These are phyloP conservation scores for Penicillium arizonense DNA, from an alignment of 495 filamentous ascomycete genomes.

Conservation along the genomic window DNA sequence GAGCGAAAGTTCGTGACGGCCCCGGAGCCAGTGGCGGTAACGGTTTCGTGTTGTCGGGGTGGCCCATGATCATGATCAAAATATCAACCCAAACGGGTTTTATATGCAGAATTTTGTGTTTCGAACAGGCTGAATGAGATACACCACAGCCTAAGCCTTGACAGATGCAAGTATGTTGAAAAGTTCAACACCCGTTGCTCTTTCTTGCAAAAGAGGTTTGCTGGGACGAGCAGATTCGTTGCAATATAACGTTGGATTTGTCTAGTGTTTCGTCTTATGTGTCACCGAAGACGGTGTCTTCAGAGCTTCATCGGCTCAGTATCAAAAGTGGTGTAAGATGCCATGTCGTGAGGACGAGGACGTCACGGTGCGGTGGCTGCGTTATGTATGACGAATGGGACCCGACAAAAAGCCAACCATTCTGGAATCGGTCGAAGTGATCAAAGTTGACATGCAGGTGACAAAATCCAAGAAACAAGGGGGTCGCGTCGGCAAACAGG, in stretches of 20 bases:
- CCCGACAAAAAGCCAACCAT: not conserved
- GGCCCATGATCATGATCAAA: slow-evolving; percentile 20
- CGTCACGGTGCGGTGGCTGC: slow-evolving; percentile 1
- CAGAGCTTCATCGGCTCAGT: not conserved
- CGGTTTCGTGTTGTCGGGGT: slow-evolving; percentile 21
- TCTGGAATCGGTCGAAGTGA: slow-evolving; percentile 3
- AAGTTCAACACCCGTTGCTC: not conserved
- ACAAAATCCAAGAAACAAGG: slow-evolving; percentile 9
- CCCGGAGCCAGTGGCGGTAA: slow-evolving; percentile 35
- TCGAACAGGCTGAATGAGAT: not conserved
- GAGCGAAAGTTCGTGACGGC: slow-evolving; percentile 21
- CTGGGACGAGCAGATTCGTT: not conserved
- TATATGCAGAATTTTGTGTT: not conserved
- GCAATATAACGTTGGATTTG: not conserved
- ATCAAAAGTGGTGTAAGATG: not conserved
- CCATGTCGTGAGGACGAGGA: not conserved
- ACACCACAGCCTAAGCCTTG: not conserved
- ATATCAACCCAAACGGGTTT: not conserved
- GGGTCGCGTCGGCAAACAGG: slow-evolving; percentile 13
- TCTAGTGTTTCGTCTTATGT: not conserved
- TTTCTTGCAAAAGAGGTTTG: not conserved
- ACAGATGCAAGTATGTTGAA: not conserved
- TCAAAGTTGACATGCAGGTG: slow-evolving; percentile 12
- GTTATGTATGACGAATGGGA: slow-evolving; percentile 6
- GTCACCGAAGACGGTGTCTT: not conserved